phyloP scores from a whole-genome alignment of 2,329 filamentous ascomycete genomes.

The Trichoderma sp. region DNA sequence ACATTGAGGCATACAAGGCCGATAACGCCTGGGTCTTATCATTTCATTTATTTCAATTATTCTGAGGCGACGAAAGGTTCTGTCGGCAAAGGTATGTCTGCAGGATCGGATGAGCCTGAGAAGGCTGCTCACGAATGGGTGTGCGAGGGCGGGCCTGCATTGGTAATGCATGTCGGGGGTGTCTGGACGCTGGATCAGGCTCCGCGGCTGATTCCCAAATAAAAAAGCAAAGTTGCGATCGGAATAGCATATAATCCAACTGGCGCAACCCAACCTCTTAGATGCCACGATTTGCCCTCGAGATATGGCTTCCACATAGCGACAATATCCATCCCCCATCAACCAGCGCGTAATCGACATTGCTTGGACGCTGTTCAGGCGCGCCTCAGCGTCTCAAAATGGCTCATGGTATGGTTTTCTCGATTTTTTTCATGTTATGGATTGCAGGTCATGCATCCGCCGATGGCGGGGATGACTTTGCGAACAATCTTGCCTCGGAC shows the following conservation, averaged over 20 bases:
- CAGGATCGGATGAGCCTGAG: background rate
- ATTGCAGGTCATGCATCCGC: background rate
- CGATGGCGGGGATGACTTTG: constrained; percentile 26
- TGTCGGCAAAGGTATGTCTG: background rate
- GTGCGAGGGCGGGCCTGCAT: background rate
- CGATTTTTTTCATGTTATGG: background rate
- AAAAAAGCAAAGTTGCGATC: background rate
- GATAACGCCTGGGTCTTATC: background rate
- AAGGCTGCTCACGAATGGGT: background rate
- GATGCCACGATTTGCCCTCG: background rate
- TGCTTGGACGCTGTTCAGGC: background rate
- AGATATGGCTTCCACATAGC: background rate
- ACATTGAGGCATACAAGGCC: background rate
- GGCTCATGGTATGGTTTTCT: background rate
- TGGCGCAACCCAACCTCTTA: background rate
- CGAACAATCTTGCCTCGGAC: constrained; percentile 25
- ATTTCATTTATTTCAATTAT: background rate
- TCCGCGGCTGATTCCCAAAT: background rate
- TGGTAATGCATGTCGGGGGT: background rate
- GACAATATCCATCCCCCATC: no score
- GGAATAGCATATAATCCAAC: background rate
- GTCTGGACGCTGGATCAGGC: background rate
- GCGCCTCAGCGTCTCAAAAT: background rate
- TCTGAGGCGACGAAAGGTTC: background rate
- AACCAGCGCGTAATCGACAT: background rate